Conservation (phyloP, 2,329 filamentous ascomycete genomes). For the Hyphodiscus sp. region DNA sequence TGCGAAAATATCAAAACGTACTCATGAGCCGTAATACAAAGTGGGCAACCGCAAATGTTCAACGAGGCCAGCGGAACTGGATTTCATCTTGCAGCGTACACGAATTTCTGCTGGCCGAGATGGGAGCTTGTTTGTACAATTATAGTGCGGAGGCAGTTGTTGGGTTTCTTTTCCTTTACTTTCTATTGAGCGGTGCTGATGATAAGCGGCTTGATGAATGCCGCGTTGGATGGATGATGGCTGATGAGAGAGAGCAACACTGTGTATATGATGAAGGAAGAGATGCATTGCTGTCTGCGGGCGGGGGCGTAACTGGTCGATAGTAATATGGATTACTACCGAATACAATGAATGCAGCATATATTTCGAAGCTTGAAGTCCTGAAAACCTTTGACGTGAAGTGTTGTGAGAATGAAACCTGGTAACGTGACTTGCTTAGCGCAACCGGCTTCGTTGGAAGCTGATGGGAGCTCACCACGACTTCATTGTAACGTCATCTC, state of each 20-base stretch:
- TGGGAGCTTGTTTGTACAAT: constrained; percentile 18
- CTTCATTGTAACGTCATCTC: background rate
- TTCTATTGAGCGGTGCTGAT: constrained; percentile 2
- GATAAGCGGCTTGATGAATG: background rate
- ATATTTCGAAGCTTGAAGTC: background rate
- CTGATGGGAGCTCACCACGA: background rate
- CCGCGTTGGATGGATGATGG: constrained; percentile 1
- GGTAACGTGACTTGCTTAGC: background rate
- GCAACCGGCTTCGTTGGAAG: background rate
- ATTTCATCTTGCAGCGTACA: constrained; percentile 2
- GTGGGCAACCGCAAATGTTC: constrained; percentile 1
- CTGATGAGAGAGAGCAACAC: background rate
- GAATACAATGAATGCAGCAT: constrained; percentile 4
- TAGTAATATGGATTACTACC: constrained; percentile 5
- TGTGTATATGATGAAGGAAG: constrained; percentile 11
- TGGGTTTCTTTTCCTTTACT: constrained; percentile 5
- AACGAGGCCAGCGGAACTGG: constrained; percentile 9
- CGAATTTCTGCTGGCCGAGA: constrained; percentile 7
- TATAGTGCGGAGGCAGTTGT: constrained; percentile 10
- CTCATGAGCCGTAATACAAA: constrained; percentile 14
- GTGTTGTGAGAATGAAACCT: too few relatives aligned
- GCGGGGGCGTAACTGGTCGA: constrained; percentile 1
- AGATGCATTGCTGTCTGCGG: constrained; percentile 3
- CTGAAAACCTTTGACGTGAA: background rate
- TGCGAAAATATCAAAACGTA: background rate